phyloP scores from a whole-genome alignment of 2,329 filamentous ascomycete genomes.

The Ceratocystis variospora region DNA sequence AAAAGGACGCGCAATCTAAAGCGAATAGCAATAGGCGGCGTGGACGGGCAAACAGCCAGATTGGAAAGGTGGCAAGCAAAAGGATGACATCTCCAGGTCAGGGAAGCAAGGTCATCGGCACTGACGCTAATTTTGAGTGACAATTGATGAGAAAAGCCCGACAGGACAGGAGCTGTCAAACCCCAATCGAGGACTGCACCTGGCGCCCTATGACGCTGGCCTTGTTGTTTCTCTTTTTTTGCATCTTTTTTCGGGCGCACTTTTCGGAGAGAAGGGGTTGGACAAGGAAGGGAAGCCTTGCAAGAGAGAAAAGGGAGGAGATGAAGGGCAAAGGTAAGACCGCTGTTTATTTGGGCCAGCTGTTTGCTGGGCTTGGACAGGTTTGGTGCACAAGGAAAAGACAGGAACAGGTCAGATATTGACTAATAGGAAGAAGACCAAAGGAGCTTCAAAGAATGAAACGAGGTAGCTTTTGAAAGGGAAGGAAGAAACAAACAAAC shows the following conservation, averaged over 20 bases:
- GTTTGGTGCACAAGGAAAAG: background rate
- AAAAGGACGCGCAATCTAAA: no score
- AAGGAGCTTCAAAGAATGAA: background rate
- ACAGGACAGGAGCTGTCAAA: background rate
- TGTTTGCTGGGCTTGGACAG: background rate
- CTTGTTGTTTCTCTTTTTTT: background rate
- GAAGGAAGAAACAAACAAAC: background rate
- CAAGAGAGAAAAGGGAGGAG: slow-evolving; percentile 20
- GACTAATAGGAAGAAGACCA: background rate
- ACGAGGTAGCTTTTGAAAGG: background rate
- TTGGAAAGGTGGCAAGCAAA: no score
- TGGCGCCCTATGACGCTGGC: background rate
- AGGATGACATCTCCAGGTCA: no score
- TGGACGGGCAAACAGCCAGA: no score
- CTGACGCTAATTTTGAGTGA: no score
- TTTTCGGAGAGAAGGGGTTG: background rate
- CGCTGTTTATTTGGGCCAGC: slow-evolving; percentile 10
- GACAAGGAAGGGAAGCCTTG: background rate
- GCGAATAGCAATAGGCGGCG: no score
- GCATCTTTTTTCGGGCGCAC: background rate
- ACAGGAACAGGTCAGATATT: background rate
- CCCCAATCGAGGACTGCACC: background rate
- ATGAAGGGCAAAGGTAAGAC: slow-evolving; percentile 19
- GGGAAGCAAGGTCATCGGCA: background rate
- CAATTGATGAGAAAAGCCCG: background rate